Base-by-base conservation (phyloP, 805 yeast genomes). In the Vanderwaltozyma tropicalis region DNA sequence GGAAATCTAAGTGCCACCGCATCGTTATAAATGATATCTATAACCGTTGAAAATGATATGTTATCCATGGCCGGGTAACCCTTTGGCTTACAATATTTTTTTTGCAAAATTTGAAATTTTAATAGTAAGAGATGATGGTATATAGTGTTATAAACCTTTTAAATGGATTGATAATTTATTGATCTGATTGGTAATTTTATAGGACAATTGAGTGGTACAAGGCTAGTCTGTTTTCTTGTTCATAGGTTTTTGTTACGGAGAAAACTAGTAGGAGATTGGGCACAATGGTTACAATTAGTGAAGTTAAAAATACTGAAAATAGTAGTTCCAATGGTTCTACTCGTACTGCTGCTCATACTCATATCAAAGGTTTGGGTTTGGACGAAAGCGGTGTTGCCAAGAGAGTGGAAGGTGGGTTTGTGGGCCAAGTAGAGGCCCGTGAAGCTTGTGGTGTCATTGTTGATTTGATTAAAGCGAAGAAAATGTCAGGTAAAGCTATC, bases 361-460 rank as follows among this genome's bases (percentile, higher is more conserved):
- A 89, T 59, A 89, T 89, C 69, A 81, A 80, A 52, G 97, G 97
- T 2, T 72, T 89, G 15, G 98, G 98, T 2, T 68, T 89, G 35
- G 96, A 89, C 57, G 97, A 88, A 48, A 78, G 73, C 43, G 95
- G 96, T 28, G 61, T 71, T 28, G 96, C 97, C 24, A 81, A 82
- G 48, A 72, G 72, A 33, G 73, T 80, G 28, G 95, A 88, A 53
- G 95, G 92, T 37, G 97, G 97, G 9, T 78, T 78, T 49, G 80
- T 78, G 32, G 85, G 85, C 32, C 85, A 78, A 53, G 60, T 67
- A 3, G 80, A 74, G 44, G 84, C 83, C 12, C 69, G 92, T 61
- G 88, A 80, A 63, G 97, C 96, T 0, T 87, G 95, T 55, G 98
- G 98, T 46, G 80, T 92, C 38, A 74, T 92, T 45, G 94, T 89